Base-by-base conservation (phyloP, 768 basidiomycete genomes). In the Phaeolepiota aurea region DNA sequence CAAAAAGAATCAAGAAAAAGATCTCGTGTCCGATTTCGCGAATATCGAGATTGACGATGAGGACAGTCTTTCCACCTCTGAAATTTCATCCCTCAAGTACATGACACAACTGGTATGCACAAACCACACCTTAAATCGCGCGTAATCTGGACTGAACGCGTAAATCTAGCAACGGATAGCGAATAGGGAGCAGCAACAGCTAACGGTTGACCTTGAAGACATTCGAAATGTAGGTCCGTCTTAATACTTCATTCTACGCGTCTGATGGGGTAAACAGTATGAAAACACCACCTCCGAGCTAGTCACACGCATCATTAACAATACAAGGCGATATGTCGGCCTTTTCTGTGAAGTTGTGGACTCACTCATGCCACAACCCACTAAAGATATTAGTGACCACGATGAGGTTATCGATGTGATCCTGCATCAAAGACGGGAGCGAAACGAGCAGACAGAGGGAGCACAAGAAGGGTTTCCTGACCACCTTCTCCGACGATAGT, bases 391-490 rank as follows among this genome's bases (percentile, higher is more conserved):
- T 45, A 83, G 79, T 43, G 82, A 89, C 47, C 77, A 90, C 30
- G 87, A 90, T 46, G 96, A 99, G 59, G 93, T 97, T 37, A 87
- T 97, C 30, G 96, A 99, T 60, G 82, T 98, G 3, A 96, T 99
- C 44, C 73, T 98, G 47, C 90, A 92, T 57, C 96, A 98, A 54
- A 74, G 96, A 40, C 72, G 82, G 40, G 87, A 96, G 58, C 74
- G 89, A 44, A 97, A 97, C 52, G 79, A 83, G 41, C 79, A 85
- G 57, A 69, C 80, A 28, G 86, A 87, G 41, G 82, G 77, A 15
- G 60, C 61, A n/a, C 76, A 82, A 46, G 76, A 79, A 14, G 77
- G 79, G 21, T 98, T 98, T 60, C 96, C 96, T 0, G 79, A 86
- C 37, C 90, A 94, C 55, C 66, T 99, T 13, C 72, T 98, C 50